Conservation (phyloP, 306 rosid genomes). For the Canavalia gladiata region DNA sequence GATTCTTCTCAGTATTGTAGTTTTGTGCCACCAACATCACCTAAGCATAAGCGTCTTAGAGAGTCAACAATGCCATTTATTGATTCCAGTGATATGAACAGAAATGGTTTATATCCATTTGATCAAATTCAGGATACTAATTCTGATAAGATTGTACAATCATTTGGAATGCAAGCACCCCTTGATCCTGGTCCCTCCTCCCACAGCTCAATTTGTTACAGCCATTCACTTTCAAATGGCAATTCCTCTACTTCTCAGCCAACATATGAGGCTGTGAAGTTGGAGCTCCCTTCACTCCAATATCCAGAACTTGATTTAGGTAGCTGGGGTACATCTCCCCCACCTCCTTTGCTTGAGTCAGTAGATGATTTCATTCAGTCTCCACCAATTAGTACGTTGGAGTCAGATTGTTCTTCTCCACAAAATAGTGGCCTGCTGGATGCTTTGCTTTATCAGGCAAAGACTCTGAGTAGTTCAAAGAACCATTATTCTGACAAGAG, state of each 20-base stretch:
- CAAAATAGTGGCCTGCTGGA: constrained; percentile 89
- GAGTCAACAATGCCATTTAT: constrained; percentile 68
- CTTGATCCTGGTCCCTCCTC: constrained; percentile 65
- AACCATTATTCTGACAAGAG: constrained; percentile 69
- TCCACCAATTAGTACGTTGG: constrained; percentile 62
- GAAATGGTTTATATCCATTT: constrained; percentile 58
- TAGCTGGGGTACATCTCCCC: constrained; percentile 79
- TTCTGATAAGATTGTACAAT: constrained; percentile 57
- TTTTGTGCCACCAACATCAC: constrained; percentile 59
- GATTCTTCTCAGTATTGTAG: constrained; percentile 73
- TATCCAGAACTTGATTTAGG: constrained; percentile 87
- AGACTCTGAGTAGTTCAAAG: constrained; percentile 63
- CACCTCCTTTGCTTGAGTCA: constrained; percentile 71
- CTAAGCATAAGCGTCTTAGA: constrained; percentile 70
- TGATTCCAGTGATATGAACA: constrained; percentile 57
- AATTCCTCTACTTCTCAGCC: constrained; percentile 92
- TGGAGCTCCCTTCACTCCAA: constrained; percentile 99
- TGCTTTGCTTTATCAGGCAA: constrained; percentile 78
- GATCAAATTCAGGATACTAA: constrained; percentile 60
- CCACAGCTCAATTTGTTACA: constrained; percentile 59
- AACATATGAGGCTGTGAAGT: constrained; percentile 77
- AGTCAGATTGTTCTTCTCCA: constrained; percentile 74
- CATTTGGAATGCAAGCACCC: constrained; percentile 63
- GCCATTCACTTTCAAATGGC: constrained; percentile 95
- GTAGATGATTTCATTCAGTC: constrained; percentile 78